Base-by-base conservation (phyloP, 2,329 filamentous ascomycete genomes). In the Botrytis porri region DNA sequence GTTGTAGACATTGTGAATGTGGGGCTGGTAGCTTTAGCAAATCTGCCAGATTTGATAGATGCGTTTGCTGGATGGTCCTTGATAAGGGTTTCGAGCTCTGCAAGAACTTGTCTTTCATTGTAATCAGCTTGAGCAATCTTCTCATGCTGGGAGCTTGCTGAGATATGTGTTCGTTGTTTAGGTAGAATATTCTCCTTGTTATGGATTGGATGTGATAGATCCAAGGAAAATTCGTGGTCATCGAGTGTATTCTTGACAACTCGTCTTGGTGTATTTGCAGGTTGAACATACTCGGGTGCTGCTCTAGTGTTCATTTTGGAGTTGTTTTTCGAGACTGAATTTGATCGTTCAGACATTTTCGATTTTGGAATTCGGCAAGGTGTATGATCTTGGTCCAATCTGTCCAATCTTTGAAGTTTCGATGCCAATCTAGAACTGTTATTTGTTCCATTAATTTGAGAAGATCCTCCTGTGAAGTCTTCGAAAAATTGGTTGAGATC, bases 401-500 rank as follows among this genome's bases (percentile, higher is more conserved):
- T 73, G 35, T 45, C 54, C 22, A 64, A 51, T 29, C 29, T 73
- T 64, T 61, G 64, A 85, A 67, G 35, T 57, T 67, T 67, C 25
- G 48, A 57, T 5, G 51, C 51, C 32, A 67, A 67, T 57, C 54
- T 67, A 41, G 65, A 41, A 67, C 35, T 67, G 18, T 43, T 57
- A 57, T 67, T 67, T 14, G 65, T 41, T 67, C 65, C 65, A 57
- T 67, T 67, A 32, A 57, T 57, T 67, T 57, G 65, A 32, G 74
- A 81, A 51, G 81, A 81, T 61, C 81, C 81, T 73, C 82, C 80
- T 7, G 85, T 84, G 75, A 86, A 86, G 60, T 86, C 82, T 43
- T 85, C 84, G 74, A 86, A 85, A 32, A 83, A 83, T 69, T 80
- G 81, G 63, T 83, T 82, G 57, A 86, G 80, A 20, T 83, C 83